Conservation (phyloP, 2,329 filamentous ascomycete genomes). For the Colletotrichum sojae region DNA sequence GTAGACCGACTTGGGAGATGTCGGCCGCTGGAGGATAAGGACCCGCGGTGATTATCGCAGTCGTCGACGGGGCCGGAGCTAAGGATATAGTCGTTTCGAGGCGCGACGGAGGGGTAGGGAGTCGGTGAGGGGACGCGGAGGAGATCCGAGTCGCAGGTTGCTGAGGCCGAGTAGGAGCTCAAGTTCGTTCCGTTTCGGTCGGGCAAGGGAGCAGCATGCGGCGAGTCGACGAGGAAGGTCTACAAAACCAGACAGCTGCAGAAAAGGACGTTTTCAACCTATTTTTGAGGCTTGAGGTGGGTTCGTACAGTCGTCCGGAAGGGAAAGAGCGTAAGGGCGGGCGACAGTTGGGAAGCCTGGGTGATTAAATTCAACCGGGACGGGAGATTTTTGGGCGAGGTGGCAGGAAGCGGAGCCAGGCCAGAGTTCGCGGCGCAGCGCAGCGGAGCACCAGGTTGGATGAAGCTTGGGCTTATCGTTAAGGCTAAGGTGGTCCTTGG, state of each 20-base stretch:
- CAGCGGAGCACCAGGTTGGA: slow-evolving; percentile 12
- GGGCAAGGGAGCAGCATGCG: slow-evolving; percentile 11
- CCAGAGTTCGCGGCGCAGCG: not conserved
- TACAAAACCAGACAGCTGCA: not conserved
- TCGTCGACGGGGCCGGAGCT: slow-evolving; percentile 17
- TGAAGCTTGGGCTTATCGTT: slow-evolving; percentile 38
- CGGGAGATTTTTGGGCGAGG: slow-evolving; percentile 38
- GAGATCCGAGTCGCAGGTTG: slow-evolving; percentile 9
- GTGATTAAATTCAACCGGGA: slow-evolving; percentile 29
- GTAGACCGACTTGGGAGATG: not conserved
- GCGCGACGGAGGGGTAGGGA: slow-evolving; percentile 1
- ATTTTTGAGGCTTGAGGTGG: not conserved
- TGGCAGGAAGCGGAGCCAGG: slow-evolving; percentile 38
- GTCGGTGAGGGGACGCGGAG: slow-evolving; percentile 15
- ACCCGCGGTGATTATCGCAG: slow-evolving; percentile 15
- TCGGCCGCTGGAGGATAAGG: slow-evolving; percentile 9
- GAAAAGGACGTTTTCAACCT: not conserved
- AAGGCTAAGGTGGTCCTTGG: slow-evolving; percentile 16
- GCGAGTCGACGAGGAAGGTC: not conserved
- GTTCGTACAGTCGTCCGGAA: not conserved
- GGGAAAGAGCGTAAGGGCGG: slow-evolving; percentile 23
- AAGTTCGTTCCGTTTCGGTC: slow-evolving; percentile 2
- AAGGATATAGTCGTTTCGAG: not conserved
- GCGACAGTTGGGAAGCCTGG: slow-evolving; percentile 15
- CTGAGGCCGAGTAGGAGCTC: slow-evolving; percentile 8